Evolutionary conservation across 225 moss, liverwort and hornwort genomes (phyloP).

Genomic region (Physcomitrium patens): DNA sequence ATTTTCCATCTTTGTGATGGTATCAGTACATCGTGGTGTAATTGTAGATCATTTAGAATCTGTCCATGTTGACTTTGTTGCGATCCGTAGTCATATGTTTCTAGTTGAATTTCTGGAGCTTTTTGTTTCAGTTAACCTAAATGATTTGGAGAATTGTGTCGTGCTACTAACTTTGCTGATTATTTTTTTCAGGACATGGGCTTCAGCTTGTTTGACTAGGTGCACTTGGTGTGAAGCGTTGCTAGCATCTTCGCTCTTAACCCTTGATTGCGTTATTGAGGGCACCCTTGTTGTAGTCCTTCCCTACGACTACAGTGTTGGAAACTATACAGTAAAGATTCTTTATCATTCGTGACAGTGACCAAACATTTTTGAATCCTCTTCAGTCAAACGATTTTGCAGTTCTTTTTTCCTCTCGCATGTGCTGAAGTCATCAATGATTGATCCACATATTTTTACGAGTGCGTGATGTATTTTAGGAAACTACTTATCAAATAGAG

Average conservation of each 20-base stretch:
- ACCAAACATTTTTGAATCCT: no score
- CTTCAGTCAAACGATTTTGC: no score
- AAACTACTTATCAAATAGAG: no score
- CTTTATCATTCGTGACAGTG: conserved; percentile 16
- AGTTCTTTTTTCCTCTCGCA: no score
- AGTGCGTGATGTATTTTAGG: no score
- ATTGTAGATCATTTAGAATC: background rate
- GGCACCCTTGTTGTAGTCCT: conserved; percentile 18
- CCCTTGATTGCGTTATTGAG: conserved; percentile 25
- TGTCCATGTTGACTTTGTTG: no score
- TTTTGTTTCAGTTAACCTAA: no score
- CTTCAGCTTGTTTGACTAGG: conserved; percentile 68
- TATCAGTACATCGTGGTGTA: background rate
- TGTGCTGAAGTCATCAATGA: no score
- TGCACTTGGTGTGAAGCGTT: conserved; percentile 4
- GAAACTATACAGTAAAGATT: conserved; percentile 20
- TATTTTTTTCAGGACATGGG: conserved; percentile 61
- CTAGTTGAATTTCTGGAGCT: no score
- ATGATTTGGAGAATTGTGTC: no score
- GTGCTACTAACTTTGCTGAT: background rate
- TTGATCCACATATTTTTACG: no score
- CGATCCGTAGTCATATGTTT: no score
- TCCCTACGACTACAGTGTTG: conserved; percentile 24
- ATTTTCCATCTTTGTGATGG: background rate
- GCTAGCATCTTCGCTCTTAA: conserved; percentile 4